Conservation (phyloP, 1,284 basidiomycete species). For the Boletus semigastroideus region DNA sequence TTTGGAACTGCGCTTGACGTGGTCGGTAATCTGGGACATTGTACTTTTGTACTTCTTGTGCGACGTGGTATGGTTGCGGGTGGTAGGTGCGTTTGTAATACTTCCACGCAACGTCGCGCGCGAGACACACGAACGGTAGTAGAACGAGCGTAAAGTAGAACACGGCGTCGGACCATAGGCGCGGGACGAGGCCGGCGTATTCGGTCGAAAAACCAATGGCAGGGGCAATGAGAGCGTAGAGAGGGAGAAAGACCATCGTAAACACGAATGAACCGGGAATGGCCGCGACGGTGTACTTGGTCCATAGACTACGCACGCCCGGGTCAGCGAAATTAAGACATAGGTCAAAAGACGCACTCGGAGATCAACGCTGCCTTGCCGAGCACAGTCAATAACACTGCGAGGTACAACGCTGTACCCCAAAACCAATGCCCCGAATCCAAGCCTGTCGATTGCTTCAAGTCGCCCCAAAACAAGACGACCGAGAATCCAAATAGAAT, state of each 20-base stretch:
- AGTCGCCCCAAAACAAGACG: conserved; percentile 88
- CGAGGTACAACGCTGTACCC: conserved; percentile 94
- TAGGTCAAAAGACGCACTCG: conserved; percentile 60
- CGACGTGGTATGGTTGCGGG: conserved; percentile 93
- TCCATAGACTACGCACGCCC: conserved; percentile 77
- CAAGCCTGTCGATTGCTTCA: conserved; percentile 78
- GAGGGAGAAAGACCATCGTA: conserved; percentile 90
- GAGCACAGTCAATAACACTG: conserved; percentile 91
- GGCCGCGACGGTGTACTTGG: conserved; percentile 95
- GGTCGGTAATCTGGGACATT: conserved; percentile 97
- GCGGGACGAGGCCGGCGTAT: conserved; percentile 83
- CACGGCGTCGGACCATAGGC: conserved; percentile 82
- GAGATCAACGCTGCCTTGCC: conserved; percentile 98
- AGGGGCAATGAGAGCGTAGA: conserved; percentile 85
- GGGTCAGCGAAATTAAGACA: background rate
- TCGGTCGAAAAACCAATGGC: conserved; percentile 89
- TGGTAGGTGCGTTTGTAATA: conserved; percentile 91
- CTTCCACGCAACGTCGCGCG: conserved; percentile 95
- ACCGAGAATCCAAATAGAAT: conserved; percentile 83
- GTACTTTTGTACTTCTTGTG: conserved; percentile 96
- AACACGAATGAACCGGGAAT: conserved; percentile 97
- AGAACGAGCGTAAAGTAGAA: conserved; percentile 92
- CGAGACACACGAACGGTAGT: conserved; percentile 85
- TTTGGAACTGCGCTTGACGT: conserved; percentile 97
- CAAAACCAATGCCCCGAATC: conserved; percentile 97